Percentiles rank a stretch among this genome's conserved stretches.
Evolutionary conservation across 805 yeast genomes (phyloP).

Genomic region (Candida succiphila): DNA sequence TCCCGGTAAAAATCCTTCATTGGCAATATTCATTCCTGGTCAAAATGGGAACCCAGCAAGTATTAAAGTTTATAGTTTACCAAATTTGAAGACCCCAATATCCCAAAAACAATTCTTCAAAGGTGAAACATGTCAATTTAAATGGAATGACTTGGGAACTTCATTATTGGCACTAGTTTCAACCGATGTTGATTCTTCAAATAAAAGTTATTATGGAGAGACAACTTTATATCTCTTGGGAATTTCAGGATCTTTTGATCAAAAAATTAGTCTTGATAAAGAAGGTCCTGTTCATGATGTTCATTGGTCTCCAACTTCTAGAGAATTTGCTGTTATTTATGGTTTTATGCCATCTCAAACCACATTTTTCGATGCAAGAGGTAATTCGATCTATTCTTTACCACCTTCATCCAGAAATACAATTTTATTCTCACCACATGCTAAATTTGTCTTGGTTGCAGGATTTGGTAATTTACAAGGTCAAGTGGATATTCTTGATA

Average conservation of each 20-base stretch:
- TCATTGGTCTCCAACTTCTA: constrained; percentile 92
- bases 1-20: constrained; percentile 83
- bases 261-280: constrained; percentile 75
- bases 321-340: constrained; percentile 95
- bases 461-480: constrained; percentile 99
- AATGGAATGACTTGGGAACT: constrained; percentile 93
- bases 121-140: constrained; percentile 86
- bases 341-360: constrained; percentile 98
- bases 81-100: constrained; percentile 66
- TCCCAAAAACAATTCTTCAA: constrained; percentile 86
- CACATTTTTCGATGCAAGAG: constrained; percentile 89
- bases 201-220: constrained; percentile 95
- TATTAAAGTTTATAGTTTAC: constrained; percentile 75
- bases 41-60: constrained; percentile 81
- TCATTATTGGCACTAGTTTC: constrained; percentile 88
- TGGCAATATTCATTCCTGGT: constrained; percentile 88
- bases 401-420: constrained; percentile 88
- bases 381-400: constrained; percentile 72
- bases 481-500: constrained; percentile 87
- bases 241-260: constrained; percentile 85
- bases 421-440: constrained; percentile 87
- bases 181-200: constrained; percentile 91
- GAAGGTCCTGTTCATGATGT: constrained; percentile 98
- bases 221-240: constrained; percentile 85
- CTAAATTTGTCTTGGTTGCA: constrained; percentile 81